Evolutionary conservation across 345 rosid genomes (phyloP), one percentile per base, ranked within the genome.

Genomic region (Euphorbia pulcherrima): DNA sequence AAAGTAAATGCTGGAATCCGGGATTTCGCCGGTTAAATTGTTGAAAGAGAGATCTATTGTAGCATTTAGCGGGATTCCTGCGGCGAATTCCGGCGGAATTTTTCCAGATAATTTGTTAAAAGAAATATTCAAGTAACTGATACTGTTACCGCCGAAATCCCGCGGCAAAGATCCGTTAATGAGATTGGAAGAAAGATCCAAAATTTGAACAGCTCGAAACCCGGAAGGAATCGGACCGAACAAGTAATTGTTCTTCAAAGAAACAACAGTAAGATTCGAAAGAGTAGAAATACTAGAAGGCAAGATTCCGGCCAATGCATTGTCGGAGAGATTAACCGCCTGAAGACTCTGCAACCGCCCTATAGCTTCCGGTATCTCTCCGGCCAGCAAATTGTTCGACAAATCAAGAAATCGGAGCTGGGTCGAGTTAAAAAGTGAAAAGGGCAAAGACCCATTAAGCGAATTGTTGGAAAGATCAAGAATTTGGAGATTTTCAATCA

Each of bases 101-200:
- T 64, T 71, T 1, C 92, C 95, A 26, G 92, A 86, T 50, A 94
- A 63, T 69, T 77, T 78, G 79, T 94, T 94, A 73, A 70, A 72
- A 30, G 99, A 94, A 33, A 85, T 50, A 68, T 91, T 94, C 62
- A 89, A 74, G 77, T 83, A 88, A 20, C 75, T 68, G 2, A 94
- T 69, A 48, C n/a, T 78, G 56, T 63, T 63, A 2, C 97, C 96
- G 14, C 92, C 87, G 62, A 91, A 89, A 75, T 82, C 82, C 3
- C 57, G 69, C 46, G 97, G 97, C 74, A 94, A 75, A 44, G 92
- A 81, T 26, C 99, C 95, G 10, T 82, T 79, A 37, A 91, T 44
- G 13, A 90, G 83, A 79, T 94, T 91, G 2, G 91, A 89, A 37
- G 96, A 90, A 55, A 91, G 82, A 80, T 94, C 97, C 44, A 94